Percentiles rank a stretch among this genome's conserved stretches.
Evolutionary conservation across 768 basidiomycete genomes (phyloP).

Genomic region (Stropharia rugosoannulata): DNA sequence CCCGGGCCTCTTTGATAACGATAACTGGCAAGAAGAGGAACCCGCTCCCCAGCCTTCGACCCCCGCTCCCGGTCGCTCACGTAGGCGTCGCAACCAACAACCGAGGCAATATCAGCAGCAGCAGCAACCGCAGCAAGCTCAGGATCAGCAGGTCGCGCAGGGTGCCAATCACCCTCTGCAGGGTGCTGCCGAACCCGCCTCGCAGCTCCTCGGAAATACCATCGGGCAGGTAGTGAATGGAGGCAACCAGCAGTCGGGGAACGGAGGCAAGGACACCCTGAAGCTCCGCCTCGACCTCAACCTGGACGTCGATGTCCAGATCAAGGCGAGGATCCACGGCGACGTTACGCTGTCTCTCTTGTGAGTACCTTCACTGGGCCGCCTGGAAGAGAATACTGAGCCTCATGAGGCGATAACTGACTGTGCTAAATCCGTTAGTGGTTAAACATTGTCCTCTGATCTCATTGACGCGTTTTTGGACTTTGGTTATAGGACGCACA

Average conservation of each 20-base stretch:
- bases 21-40: constrained; percentile 5
- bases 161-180: constrained; percentile 6
- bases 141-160: background rate
- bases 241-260: constrained; percentile 5
- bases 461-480: too few relatives aligned
- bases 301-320: constrained; percentile 30
- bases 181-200: constrained; percentile 12
- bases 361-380: constrained; percentile 13
- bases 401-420: background rate
- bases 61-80: background rate
- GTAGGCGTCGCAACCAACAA: background rate
- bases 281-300: constrained; percentile 32
- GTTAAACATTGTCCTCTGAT: too few relatives aligned
- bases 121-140: constrained; percentile 6
- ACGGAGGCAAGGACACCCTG: constrained; percentile 19
- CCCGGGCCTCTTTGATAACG: constrained; percentile 12
- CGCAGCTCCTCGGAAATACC: constrained; percentile 14
- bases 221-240: constrained; percentile 16
- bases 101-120: constrained; percentile 7
- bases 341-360: constrained; percentile 32
- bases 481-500: too few relatives aligned
- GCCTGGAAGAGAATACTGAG: background rate
- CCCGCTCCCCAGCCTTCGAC: constrained; percentile 2
- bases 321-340: constrained; percentile 32
- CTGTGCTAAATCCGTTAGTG: too few relatives aligned